Conservation (phyloP, 2,329 filamentous ascomycete species). For the Fusarium transvaalense region DNA sequence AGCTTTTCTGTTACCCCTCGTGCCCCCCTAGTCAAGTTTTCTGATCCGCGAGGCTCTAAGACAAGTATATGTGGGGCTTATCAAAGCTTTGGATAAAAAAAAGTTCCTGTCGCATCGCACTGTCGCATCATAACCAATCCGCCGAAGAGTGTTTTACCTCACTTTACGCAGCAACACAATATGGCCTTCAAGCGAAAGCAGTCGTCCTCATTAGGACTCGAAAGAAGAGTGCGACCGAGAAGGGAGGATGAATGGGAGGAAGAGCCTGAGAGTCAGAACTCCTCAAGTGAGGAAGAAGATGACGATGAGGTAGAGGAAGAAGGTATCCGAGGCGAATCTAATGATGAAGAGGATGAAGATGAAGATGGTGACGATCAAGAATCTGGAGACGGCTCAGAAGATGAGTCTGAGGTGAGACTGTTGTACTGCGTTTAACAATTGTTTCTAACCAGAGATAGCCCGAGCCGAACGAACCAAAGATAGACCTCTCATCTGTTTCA, state of each 20-base stretch:
- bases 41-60: constrained; percentile 14
- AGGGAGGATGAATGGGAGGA: constrained; percentile 60
- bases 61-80: constrained; percentile 41
- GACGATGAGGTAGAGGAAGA: constrained; percentile 52
- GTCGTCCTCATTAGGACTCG: constrained; percentile 51
- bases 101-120: constrained; percentile 19
- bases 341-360: constrained; percentile 48
- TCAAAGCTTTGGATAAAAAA: constrained; percentile 31
- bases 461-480: constrained; percentile 51
- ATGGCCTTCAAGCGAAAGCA: constrained; percentile 59
- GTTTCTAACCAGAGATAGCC: constrained; percentile 37
- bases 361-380: constrained; percentile 38
- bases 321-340: constrained; percentile 42
- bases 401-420: constrained; percentile 46
- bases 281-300: constrained; percentile 45
- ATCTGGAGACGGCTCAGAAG: constrained; percentile 44
- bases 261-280: constrained; percentile 53
- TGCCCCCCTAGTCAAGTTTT: too few relatives aligned
- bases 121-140: background rate
- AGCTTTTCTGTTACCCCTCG: constrained; percentile 3
- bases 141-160: background rate
- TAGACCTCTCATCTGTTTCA: constrained; percentile 73
- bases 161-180: constrained; percentile 9
- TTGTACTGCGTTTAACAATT: background rate
- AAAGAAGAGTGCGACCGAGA: constrained; percentile 60